These are phyloP conservation scores for Lactuca sativa DNA, from an alignment of 129 eudicot genomes.

Conservation along the genomic window DNA sequence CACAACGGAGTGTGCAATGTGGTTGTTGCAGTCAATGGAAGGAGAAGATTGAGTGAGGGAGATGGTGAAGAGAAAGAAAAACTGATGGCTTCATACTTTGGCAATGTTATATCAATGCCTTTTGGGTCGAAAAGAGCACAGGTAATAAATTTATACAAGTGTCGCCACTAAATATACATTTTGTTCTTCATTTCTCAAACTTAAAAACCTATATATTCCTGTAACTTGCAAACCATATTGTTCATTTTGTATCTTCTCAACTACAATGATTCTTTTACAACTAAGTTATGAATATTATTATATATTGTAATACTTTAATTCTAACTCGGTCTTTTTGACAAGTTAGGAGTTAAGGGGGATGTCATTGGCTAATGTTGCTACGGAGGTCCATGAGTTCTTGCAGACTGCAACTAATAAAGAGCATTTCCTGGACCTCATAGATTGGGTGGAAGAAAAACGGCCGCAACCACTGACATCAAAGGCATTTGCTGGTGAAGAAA, in stretches of 20 bases:
- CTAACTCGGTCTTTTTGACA: background rate
- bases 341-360: conserved; percentile 22
- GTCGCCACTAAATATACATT: too few species aligned
- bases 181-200: background rate
- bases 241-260: too few species aligned
- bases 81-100: conserved; percentile 35
- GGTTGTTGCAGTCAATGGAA: conserved; percentile 53
- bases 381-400: conserved; percentile 37
- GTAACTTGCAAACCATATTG: too few species aligned
- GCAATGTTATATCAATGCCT: conserved; percentile 59
- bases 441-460: conserved; percentile 65
- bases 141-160: background rate
- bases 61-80: conserved; percentile 34
- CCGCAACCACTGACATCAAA: conserved; percentile 41
- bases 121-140: conserved; percentile 36
- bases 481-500: conserved; percentile 29
- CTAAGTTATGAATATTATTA: too few species aligned
- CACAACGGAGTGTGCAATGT: conserved; percentile 27
- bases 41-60: conserved; percentile 40
- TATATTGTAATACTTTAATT: background rate
- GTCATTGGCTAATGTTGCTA: conserved; percentile 30
- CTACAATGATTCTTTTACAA: too few species aligned
- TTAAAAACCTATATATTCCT: background rate
- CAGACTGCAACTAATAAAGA: conserved; percentile 36
- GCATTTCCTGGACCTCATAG: conserved; percentile 55